Base-by-base conservation (phyloP, 352 stramenopile genomes). In the Phytophthora boehmeriae region DNA sequence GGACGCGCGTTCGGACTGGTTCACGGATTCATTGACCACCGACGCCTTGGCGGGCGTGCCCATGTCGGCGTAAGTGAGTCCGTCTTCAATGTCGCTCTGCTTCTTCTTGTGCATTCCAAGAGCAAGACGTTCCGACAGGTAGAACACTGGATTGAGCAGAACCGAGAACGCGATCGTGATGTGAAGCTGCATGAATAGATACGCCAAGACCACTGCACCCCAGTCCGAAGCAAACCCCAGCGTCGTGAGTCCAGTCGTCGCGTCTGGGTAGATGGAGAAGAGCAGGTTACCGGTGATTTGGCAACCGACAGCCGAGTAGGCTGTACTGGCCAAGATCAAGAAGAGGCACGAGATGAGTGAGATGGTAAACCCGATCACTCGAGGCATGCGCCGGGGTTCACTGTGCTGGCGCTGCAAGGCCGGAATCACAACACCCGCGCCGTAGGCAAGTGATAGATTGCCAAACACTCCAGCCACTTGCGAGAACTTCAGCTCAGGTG, bases 111-210 rank as follows among this genome's bases (percentile, higher is more conserved):
- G 77, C 75, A 89, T 83, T 10, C 75, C 75, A 4, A 71, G 50
- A 1, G 60, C 6, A 11, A 66, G 1, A 14, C 63, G 63, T 34
- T 71, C 63, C 19, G 43, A 23, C 28, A 89, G 62, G 69, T 80
- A 89, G 47, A 89, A 83, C 13, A 73, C 70, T 14, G 80, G 80
- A 56, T 82, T 76, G 22, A 86, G 45, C 32, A 89, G 67, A n/a
- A 87, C 75, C 19, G 75, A 73, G 43, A 87, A 89, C 19, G 73
- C 80, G 41, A 89, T 81, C 5, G 65, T 70, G 16, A 73, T 46
- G 49, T 73, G 65, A 5, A 73, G 54, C 27, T 70, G 65, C 65
- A 89, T 89, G 65, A 78, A 82, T 5, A 89, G 44, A 39, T 73
- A 78, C 3, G 74, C 67, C 13, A 83, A 41, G 6, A 73, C 67